Evolutionary conservation across 164 flowering plant genomes (phyloP), one percentile per base, ranked within the genome.

Genomic region (Cinnamomum chago): DNA sequence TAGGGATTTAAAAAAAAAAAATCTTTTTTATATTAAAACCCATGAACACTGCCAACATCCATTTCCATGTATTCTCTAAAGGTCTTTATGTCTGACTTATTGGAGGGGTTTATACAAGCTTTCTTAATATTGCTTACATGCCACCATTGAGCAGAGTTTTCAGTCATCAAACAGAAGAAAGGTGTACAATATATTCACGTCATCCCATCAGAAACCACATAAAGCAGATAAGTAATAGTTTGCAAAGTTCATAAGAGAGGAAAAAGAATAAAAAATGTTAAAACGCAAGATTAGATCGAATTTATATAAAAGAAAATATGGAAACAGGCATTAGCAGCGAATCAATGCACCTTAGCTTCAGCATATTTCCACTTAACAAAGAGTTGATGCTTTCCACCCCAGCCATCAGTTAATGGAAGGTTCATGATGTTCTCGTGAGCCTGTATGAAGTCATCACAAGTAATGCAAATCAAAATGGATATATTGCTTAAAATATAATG

Each of bases 301-400:
- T 40, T 22, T 65, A 73, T 47, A 51, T 22, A 65, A 17, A 2
- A 65, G 58, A n/a, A 64, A 73, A n/a, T 22, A 50, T 47, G 73
- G 25, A 50, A 62, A 15, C 65, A n/a, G 25, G 58, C 1, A 50
- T 20, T 62, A 50, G 15, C 35, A 23, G 65, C 0, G 24, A 60
- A 22, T 74, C 11, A 69, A 60, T 24, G 73, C 85, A 95, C 99
- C 99, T 90, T 93, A n/a, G 97, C 93, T 88, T 95, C 99, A 77
- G 82, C 73, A 81, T 84, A 76, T 80, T 92, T 93, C 98, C 98
- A 93, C 81, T 90, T 92, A 40, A 93, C 85, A 68, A 84, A 92
- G 35, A 83, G 84, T 76, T 81, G 84, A 77, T 96, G 98, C 81
- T 96, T 96, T 78, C 90, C 90, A 17, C 98, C 99, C 98, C 98